Evolutionary conservation across 2,329 filamentous ascomycete genomes (phyloP).

Genomic region (Immersiporthe knoxdaviesiana): DNA sequence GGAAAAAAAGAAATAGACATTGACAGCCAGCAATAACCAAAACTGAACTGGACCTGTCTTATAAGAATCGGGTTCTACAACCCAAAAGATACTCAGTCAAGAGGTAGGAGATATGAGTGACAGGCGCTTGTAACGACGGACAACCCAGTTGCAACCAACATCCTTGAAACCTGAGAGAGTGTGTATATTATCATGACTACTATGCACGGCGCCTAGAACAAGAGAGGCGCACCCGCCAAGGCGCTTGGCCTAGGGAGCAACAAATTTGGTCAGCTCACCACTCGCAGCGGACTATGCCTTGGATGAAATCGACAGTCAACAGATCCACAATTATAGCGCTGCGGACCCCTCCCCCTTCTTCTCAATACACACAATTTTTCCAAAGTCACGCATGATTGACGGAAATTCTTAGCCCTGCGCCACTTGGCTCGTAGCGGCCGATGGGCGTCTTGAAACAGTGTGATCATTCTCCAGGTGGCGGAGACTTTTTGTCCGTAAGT

Average conservation of each 20-base stretch:
- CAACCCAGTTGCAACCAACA: too few species aligned
- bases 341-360: not conserved
- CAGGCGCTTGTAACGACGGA: too few species aligned
- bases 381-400: constrained; percentile 2
- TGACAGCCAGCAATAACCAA: not conserved
- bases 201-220: not conserved
- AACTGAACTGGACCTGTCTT: too few species aligned
- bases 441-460: not conserved
- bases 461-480: not conserved
- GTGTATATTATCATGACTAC: not conserved
- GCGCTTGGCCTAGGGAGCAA: not conserved
- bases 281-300: not conserved
- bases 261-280: not conserved
- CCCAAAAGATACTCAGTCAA: too few species aligned
- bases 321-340: not conserved
- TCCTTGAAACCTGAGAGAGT: not conserved
- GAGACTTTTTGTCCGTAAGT: not conserved
- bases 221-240: not conserved
- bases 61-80: too few species aligned
- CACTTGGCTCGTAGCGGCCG: not conserved
- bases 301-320: not conserved
- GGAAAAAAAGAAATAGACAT: not conserved
- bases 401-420: not conserved
- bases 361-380: not conserved
- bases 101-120: too few species aligned